These are phyloP conservation scores for Picochlorum sp. DNA, from an alignment of 139 green algal species.

Conservation along the genomic window DNA sequence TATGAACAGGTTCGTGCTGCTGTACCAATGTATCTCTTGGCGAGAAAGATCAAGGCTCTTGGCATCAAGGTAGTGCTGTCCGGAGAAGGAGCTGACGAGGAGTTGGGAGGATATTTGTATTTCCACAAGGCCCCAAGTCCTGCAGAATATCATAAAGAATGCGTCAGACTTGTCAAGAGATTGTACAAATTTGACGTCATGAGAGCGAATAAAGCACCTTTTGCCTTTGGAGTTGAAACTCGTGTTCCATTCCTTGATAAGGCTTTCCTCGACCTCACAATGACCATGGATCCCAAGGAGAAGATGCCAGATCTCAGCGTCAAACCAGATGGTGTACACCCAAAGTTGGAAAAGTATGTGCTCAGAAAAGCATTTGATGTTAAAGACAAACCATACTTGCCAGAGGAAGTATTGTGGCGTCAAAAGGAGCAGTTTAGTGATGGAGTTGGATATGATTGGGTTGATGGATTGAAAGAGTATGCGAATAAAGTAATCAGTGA, in stretches of 20 bases:
- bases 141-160: constrained; percentile 83
- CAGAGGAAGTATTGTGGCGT: constrained; percentile 77
- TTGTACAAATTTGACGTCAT: constrained; percentile 90
- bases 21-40: constrained; percentile 96
- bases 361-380: constrained; percentile 94
- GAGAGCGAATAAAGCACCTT: constrained; percentile 93
- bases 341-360: constrained; percentile 93
- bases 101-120: constrained; percentile 97
- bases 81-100: constrained; percentile 92
- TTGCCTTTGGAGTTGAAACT: constrained; percentile 89
- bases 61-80: constrained; percentile 94
- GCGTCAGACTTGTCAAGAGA: constrained; percentile 74
- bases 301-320: constrained; percentile 74
- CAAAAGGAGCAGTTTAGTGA: constrained; percentile 99
- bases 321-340: constrained; percentile 57
- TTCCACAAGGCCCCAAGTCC: constrained; percentile 91
- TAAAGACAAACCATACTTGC: constrained; percentile 79
- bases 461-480: constrained; percentile 73
- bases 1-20: constrained; percentile 82
- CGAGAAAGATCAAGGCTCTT: constrained; percentile 89
- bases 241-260: constrained; percentile 94
- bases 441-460: constrained; percentile 83
- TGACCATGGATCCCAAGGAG: constrained; percentile 81
- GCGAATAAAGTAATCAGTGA: constrained; percentile 54
- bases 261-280: constrained; percentile 67